Conservation (phyloP, 768 basidiomycete species). For the Russula olivacea region DNA sequence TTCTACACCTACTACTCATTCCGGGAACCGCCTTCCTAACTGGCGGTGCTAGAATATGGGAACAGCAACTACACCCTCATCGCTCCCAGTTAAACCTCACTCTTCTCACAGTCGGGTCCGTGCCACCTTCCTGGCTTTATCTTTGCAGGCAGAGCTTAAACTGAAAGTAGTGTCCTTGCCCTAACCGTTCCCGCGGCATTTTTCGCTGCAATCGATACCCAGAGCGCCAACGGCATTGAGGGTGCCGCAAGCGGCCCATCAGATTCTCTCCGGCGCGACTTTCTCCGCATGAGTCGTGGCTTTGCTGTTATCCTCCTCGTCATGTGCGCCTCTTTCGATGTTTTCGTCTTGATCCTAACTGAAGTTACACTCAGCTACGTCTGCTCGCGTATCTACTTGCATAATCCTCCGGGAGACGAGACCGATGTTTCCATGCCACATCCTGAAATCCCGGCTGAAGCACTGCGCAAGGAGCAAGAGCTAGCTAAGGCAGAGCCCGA, state of each 20-base stretch:
- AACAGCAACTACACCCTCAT: slow-evolving; percentile 65
- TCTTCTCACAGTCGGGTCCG: slow-evolving; percentile 62
- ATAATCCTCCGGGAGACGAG: slow-evolving; percentile 61
- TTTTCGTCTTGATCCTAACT: neutral
- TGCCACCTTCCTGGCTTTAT: slow-evolving; percentile 5
- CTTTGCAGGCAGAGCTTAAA: neutral
- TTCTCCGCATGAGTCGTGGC: slow-evolving; percentile 62
- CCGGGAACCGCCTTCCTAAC: slow-evolving; percentile 67
- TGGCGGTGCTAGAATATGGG: slow-evolving; percentile 59
- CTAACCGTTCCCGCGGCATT: slow-evolving; percentile 62
- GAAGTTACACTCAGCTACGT: slow-evolving; percentile 44
- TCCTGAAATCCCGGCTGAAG: slow-evolving; percentile 36
- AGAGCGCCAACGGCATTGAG: slow-evolving; percentile 28
- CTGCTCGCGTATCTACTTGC: slow-evolving; percentile 59
- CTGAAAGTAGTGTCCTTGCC: slow-evolving; percentile 46
- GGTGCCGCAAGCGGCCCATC: slow-evolving; percentile 31
- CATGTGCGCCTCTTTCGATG: slow-evolving; percentile 38
- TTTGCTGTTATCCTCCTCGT: slow-evolving; percentile 55
- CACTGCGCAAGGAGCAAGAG: slow-evolving; percentile 34
- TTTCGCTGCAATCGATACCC: slow-evolving; percentile 52
- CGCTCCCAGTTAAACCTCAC: slow-evolving; percentile 62
- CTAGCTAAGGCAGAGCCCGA: slow-evolving; percentile 46
- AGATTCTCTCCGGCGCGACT: slow-evolving; percentile 40
- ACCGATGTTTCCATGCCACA: slow-evolving; percentile 37
- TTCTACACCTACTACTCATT: slow-evolving; percentile 67